Evolutionary conservation across 371 early-diverging fungal genomes (phyloP), one percentile per base, ranked within the genome.

Genomic region (Sporodiniella umbellata): DNA sequence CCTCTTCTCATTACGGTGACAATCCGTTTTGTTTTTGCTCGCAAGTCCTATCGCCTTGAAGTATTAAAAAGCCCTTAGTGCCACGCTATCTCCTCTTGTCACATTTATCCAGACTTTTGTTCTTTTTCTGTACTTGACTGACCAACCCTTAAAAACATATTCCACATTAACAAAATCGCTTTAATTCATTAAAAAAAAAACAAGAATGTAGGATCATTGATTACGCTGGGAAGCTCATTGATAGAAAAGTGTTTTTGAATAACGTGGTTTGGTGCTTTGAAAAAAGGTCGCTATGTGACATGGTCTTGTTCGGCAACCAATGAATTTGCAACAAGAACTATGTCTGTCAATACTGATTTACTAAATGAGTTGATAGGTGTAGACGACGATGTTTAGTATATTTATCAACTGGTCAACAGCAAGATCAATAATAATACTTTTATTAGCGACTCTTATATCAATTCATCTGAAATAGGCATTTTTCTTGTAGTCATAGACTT

Each of bases 401-500:
- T 48, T 50, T 54, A 50, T 45, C 15, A 50, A 56, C 19, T 45
- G 37, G 50, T 50, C 38, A 56, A 50, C 45, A 56, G 45, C 42
- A 56, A 38, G 33, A 56, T 33, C 50, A 33, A 56, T 58, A 58
- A 15, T 45, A 39, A 53, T 48, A 43, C 48, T 51, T 51, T 56
- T 49, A 5, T 43, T 49, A 55, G 55, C 44, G n/a, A 55, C 45
- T 49, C 38, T 14, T 49, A 55, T 39, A 56, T 56, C 44, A 56
- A 56, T 50, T 45, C 56, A 56, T 50, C 56, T n/a, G 51, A 24
- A 51, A 56, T 25, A 42, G 48, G 48, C 21, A 47, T 51, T 51
- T 57, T 47, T 12, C 48, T 57, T 46, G 48, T 57, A 51, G 57
- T 19, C 19, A 47, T 57, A 31, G 51, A 57, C n/a, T 57, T 57